Evolutionary conservation across 139 green algal genomes (phyloP).

Genomic region (Haematococcus lacustris): DNA sequence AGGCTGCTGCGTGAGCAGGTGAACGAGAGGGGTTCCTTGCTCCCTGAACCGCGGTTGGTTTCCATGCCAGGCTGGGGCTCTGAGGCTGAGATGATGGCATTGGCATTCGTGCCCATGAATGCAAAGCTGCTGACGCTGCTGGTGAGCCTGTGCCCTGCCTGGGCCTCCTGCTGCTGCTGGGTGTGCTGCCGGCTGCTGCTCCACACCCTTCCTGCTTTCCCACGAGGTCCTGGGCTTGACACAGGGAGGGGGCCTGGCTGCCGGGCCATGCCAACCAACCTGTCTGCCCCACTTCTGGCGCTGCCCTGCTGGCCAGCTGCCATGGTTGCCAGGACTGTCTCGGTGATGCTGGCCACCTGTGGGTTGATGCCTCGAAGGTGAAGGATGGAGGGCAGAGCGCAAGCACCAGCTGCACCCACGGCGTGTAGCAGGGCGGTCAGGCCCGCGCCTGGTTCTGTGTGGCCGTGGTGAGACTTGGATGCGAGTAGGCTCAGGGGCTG

Average conservation of each 20-base stretch:
- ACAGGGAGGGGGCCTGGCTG: neutral
- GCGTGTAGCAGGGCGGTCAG: slow-evolving; percentile 48
- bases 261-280: too few relatives aligned
- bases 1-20: too few relatives aligned
- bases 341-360: slow-evolving; percentile 4
- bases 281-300: neutral
- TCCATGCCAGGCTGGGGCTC: slow-evolving; percentile 26
- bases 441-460: slow-evolving; percentile 68
- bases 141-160: too few relatives aligned
- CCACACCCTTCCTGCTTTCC: too few relatives aligned
- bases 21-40: too few relatives aligned
- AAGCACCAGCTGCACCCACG: slow-evolving; percentile 1
- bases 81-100: slow-evolving; percentile 10
- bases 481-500: slow-evolving; percentile 3
- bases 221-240: too few relatives aligned
- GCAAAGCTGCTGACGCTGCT: slow-evolving; percentile 35
- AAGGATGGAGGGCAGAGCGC: slow-evolving; percentile 27
- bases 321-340: neutral
- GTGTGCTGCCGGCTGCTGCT: neutral
- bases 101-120: slow-evolving; percentile 55
- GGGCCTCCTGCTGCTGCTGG: too few relatives aligned
- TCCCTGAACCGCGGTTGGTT: too few relatives aligned
- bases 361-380: slow-evolving; percentile 58
- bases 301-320: neutral
- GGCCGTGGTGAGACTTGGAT: slow-evolving; percentile 34